Evolutionary conservation across 2,329 filamentous ascomycete genomes (phyloP).

Genomic region (Microdochium paspali): DNA sequence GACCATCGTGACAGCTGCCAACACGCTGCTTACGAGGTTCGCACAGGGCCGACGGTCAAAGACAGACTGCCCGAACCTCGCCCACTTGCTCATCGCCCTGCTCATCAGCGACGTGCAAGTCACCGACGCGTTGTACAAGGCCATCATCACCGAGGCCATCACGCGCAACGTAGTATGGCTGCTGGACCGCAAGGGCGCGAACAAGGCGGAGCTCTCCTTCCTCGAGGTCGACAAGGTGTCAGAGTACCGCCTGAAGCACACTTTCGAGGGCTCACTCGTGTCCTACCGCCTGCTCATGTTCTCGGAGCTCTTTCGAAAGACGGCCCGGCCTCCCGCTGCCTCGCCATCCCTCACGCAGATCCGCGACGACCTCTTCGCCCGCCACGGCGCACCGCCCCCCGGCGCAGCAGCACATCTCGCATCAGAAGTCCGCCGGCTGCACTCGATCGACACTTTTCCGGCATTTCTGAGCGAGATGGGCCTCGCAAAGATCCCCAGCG

Average conservation of each 20-base stretch:
- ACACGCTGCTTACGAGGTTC: constrained; percentile 27
- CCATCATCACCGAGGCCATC: constrained; percentile 37
- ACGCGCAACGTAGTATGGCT: constrained; percentile 42
- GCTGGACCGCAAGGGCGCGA: constrained; percentile 25
- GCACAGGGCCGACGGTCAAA: constrained; percentile 28
- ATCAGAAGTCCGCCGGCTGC: constrained; percentile 31
- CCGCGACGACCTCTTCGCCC: constrained; percentile 33
- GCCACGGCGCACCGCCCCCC: constrained; percentile 33
- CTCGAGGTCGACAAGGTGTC: constrained; percentile 30
- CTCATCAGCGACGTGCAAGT: constrained; percentile 33
- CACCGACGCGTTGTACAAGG: constrained; percentile 25
- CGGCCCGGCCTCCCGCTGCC: constrained; percentile 23
- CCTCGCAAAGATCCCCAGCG: constrained; percentile 14
- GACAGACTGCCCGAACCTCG: constrained; percentile 32
- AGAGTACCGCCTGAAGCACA: constrained; percentile 33
- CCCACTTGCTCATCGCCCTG: constrained; percentile 34
- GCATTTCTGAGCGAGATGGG: constrained; percentile 33
- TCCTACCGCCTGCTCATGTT: constrained; percentile 44
- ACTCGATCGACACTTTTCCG: constrained; percentile 29
- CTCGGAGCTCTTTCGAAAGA: constrained; percentile 36
- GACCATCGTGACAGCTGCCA: constrained; percentile 26
- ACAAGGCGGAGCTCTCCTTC: constrained; percentile 33
- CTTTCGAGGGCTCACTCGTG: constrained; percentile 33
- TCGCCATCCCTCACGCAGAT: constrained; percentile 24
- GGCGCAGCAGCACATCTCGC: constrained; percentile 29